Conservation (phyloP, 2,329 filamentous ascomycete genomes). For the Aureobasidium zeae region DNA sequence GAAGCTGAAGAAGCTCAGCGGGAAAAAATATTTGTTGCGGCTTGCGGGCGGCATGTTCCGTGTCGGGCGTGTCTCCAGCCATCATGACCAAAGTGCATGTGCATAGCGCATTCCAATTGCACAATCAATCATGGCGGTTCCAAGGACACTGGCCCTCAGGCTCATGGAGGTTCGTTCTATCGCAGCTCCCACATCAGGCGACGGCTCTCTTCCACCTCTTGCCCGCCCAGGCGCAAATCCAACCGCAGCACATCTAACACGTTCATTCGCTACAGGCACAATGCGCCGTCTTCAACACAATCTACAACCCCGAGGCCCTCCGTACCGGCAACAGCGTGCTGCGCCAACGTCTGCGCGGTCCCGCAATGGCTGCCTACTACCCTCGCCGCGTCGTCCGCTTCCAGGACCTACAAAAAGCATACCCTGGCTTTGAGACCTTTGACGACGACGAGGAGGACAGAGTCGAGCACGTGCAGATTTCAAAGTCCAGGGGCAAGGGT, state of each 20-base stretch:
- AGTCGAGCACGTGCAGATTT: slow-evolving; percentile 55
- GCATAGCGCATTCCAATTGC: not conserved
- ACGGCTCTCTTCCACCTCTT: slow-evolving; percentile 3
- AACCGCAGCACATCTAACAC: not conserved
- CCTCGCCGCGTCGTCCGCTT: slow-evolving; percentile 65
- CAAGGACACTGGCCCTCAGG: slow-evolving; percentile 49
- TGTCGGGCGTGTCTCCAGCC: slow-evolving; percentile 2
- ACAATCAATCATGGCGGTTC: slow-evolving; percentile 39
- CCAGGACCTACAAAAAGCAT: slow-evolving; percentile 61
- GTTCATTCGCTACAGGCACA: slow-evolving; percentile 51
- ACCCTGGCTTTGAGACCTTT: slow-evolving; percentile 58
- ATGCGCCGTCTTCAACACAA: slow-evolving; percentile 85
- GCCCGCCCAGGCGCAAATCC: not conserved
- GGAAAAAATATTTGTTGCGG: slow-evolving; percentile 6
- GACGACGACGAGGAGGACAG: slow-evolving; percentile 74
- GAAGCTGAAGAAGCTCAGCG: too few relatives aligned
- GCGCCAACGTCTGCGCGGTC: slow-evolving; percentile 78
- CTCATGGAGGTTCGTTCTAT: slow-evolving; percentile 78
- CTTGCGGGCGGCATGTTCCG: not conserved
- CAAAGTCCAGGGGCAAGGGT: slow-evolving; percentile 72
- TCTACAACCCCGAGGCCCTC: slow-evolving; percentile 74
- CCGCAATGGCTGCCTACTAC: slow-evolving; percentile 77
- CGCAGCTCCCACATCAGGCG: too few relatives aligned
- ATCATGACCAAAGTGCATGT: not conserved
- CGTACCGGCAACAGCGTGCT: slow-evolving; percentile 88